Base-by-base conservation (phyloP, 306 rosid species). In the Gastrolobium villosum region DNA sequence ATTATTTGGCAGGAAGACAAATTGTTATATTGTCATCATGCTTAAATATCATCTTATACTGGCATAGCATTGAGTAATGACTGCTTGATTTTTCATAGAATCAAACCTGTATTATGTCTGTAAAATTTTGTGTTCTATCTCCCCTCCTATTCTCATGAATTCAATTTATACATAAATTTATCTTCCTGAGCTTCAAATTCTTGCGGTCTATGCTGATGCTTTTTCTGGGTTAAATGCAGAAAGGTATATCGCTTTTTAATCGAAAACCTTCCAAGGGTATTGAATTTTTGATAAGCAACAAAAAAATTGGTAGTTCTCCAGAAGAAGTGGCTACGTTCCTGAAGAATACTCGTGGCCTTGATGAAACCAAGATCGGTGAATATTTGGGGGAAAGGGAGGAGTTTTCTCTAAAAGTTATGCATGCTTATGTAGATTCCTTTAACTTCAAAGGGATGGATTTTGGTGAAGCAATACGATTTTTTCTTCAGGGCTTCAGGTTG, bases 321-420 rank as follows among this genome's bases (percentile, higher is more conserved):
- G 98, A 85, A 85, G 93, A 86, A 20, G 99, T 96, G 84, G 98
- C 97, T 70, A 74, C 87, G 83, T 96, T 96, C 84, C 87, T 96
- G 76, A 96, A 84, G 90, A 93, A 91, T 76, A 91, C 92, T 59
- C 61, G 73, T 73, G 93, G 96, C 84, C 88, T 96, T 55, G 88
- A 96, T 83, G 96, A 93, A 83, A 89, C 91, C 26, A 85, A 83
- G 87, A 96, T 96, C 48, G 99, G 99, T 74, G 99, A 96, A 71
- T 96, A 91, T 88, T 82, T 96, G 88, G 99, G 99, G 65, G 99
- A 96, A 76, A 91, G 99, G 87, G 98, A 93, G 65, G 99, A 96
- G 52, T 96, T 93, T 81, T 64, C 93, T 80, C 88, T 96, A 28
- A 96, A 93, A 90, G 99, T 96, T 74, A 96, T 96, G 99, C 99